Conservation (phyloP, 2,329 filamentous ascomycete genomes). For the Raffaelea deltoideospora region DNA sequence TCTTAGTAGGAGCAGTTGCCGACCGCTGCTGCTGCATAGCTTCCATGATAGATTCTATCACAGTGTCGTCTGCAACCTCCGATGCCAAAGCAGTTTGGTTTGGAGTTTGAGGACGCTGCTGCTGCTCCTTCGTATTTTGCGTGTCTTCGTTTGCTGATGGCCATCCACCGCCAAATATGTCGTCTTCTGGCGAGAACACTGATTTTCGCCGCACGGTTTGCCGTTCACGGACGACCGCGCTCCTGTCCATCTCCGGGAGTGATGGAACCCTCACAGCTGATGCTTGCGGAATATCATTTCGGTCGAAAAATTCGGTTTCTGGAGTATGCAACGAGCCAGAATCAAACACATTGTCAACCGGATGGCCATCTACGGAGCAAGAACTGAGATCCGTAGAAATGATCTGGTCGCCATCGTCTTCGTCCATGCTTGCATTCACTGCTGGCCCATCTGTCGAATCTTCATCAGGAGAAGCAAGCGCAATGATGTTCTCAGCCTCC, state of each 20-base stretch:
- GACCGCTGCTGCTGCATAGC: constrained; percentile 43
- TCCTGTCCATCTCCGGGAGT: constrained; percentile 27
- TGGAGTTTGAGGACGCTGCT: constrained; percentile 24
- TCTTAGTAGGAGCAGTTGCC: constrained; percentile 22
- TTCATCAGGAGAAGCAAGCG: constrained; percentile 58
- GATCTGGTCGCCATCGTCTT: constrained; percentile 17
- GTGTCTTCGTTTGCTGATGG: constrained; percentile 23
- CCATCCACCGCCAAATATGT: constrained; percentile 45
- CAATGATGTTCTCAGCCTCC: constrained; percentile 77
- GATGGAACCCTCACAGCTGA: constrained; percentile 3
- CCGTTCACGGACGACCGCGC: constrained; percentile 38
- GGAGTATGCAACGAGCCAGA: constrained; percentile 25
- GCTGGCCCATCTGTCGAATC: constrained; percentile 23
- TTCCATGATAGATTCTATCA: constrained; percentile 47
- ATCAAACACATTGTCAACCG: constrained; percentile 32
- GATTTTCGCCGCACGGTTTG: constrained; percentile 39
- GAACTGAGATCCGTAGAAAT: constrained; percentile 23
- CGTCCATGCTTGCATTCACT: too few species aligned
- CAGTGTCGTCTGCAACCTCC: constrained; percentile 22
- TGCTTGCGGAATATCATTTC: constrained; percentile 14
- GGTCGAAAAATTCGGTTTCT: constrained; percentile 27
- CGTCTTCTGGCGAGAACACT: constrained; percentile 50
- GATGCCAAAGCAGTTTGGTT: constrained; percentile 14
- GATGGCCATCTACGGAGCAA: constrained; percentile 26
- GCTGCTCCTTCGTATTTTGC: constrained; percentile 15